Conservation (phyloP, 257 asterid genomes). For the Ehretia macrophylla region DNA sequence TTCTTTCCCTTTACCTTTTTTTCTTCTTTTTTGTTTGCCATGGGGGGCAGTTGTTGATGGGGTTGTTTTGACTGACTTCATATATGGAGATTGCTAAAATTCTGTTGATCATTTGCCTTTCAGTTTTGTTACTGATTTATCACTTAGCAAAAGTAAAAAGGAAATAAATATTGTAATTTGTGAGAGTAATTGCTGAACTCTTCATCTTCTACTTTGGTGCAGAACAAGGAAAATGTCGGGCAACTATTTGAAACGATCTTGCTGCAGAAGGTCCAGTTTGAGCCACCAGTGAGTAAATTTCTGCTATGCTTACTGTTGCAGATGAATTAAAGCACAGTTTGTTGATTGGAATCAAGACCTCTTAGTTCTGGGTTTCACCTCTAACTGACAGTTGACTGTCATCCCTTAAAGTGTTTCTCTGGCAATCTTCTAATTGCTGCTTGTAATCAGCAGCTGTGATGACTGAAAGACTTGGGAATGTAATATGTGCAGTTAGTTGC, state of each 20-base stretch:
- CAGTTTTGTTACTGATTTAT: not conserved
- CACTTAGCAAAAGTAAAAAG: too few species aligned
- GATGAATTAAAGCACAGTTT: not conserved
- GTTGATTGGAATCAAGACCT: too few species aligned
- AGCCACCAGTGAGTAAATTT: constrained; percentile 52
- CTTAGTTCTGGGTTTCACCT: not conserved
- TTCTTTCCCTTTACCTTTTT: too few species aligned
- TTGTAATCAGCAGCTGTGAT: too few species aligned
- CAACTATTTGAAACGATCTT: constrained; percentile 32
- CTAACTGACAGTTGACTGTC: constrained; percentile 1
- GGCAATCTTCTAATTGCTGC: not conserved
- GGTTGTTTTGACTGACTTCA: too few species aligned
- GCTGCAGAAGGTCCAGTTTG: constrained; percentile 46
- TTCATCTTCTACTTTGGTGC: constrained; percentile 18
- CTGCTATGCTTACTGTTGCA: not conserved
- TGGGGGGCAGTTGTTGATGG: too few species aligned
- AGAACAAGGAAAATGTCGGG: constrained; percentile 55
- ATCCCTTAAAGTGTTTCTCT: not conserved
- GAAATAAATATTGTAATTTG: too few species aligned
- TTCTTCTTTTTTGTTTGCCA: too few species aligned
- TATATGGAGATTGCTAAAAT: too few species aligned
- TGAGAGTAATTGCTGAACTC: not conserved
- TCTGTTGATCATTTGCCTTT: too few species aligned
- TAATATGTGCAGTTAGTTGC: too few species aligned
- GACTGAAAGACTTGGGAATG: too few species aligned